Conservation (phyloP, 75 land plant species). For the Sequoia sempervirens region DNA sequence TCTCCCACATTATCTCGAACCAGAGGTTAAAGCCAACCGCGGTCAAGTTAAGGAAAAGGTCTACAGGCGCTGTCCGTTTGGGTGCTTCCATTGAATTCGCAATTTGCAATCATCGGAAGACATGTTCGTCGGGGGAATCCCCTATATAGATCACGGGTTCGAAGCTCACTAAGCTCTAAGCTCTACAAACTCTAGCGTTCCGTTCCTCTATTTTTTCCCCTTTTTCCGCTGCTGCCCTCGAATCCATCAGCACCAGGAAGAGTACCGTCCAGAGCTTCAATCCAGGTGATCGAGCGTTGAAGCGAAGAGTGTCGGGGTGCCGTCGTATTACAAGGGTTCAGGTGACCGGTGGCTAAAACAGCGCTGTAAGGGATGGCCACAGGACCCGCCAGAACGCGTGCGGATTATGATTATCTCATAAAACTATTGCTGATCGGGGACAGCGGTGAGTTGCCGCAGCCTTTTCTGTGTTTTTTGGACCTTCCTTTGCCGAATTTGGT, state of each 20-base stretch:
- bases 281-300: not conserved
- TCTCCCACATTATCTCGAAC: not conserved
- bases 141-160: not conserved
- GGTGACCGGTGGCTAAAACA: not conserved
- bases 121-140: not conserved
- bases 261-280: not conserved
- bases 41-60: not conserved
- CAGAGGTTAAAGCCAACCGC: not conserved
- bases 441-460: slow-evolving; percentile 32
- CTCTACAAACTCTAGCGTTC: not conserved
- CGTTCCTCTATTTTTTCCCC: not conserved
- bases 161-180: not conserved
- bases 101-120: not conserved
- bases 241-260: not conserved
- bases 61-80: not conserved
- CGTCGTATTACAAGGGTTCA: not conserved
- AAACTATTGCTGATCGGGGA: slow-evolving; percentile 63
- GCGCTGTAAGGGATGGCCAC: slow-evolving; percentile 14
- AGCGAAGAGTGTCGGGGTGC: not conserved
- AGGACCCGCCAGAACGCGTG: slow-evolving; percentile 42
- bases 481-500: not conserved
- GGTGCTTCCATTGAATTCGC: not conserved
- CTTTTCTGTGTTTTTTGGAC: not conserved
- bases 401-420: slow-evolving; percentile 65
- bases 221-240: not conserved